These are phyloP conservation scores for Boletus rufocinnamomeus DNA, from an alignment of 768 basidiomycete species.

Conservation along the genomic window DNA sequence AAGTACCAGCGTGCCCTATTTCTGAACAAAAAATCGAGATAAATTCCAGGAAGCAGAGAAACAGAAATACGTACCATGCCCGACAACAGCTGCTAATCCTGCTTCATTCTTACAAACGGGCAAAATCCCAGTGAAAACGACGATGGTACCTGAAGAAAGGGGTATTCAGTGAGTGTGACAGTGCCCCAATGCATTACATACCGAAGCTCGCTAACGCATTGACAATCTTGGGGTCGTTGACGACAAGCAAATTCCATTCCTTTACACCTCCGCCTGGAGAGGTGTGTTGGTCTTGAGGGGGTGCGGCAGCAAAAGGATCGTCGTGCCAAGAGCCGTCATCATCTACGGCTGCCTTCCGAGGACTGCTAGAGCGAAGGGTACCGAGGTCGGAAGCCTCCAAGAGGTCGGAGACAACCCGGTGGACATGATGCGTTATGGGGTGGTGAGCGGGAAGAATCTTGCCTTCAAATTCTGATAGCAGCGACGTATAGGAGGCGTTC, in stretches of 20 bases:
- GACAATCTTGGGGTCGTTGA: conserved; percentile 65
- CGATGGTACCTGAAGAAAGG: conserved; percentile 56
- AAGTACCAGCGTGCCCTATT: conserved; percentile 73
- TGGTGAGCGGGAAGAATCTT: conserved; percentile 68
- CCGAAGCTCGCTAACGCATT: conserved; percentile 83
- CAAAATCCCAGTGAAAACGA: conserved; percentile 89
- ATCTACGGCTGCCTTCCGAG: conserved; percentile 1
- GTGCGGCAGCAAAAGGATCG: conserved; percentile 20
- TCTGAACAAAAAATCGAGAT: conserved; percentile 44
- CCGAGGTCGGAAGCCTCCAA: conserved; percentile 76
- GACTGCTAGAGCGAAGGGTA: conserved; percentile 36
- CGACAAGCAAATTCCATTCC: conserved; percentile 75
- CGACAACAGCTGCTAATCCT: conserved; percentile 80
- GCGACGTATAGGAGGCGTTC: conserved; percentile 41
- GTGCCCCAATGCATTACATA: conserved; percentile 20
- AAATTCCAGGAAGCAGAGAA: not conserved
- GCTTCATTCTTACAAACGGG: conserved; percentile 76
- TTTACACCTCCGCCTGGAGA: conserved; percentile 26
- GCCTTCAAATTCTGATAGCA: conserved; percentile 52
- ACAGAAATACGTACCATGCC: conserved; percentile 59
- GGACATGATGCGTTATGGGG: conserved; percentile 66
- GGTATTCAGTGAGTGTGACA: not conserved
- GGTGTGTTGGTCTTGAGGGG: not conserved
- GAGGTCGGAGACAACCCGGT: conserved; percentile 65
- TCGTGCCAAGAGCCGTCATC: conserved; percentile 28